Base-by-base conservation (phyloP, 176 grass and related monocot species). In the Aegilops bicornis region DNA sequence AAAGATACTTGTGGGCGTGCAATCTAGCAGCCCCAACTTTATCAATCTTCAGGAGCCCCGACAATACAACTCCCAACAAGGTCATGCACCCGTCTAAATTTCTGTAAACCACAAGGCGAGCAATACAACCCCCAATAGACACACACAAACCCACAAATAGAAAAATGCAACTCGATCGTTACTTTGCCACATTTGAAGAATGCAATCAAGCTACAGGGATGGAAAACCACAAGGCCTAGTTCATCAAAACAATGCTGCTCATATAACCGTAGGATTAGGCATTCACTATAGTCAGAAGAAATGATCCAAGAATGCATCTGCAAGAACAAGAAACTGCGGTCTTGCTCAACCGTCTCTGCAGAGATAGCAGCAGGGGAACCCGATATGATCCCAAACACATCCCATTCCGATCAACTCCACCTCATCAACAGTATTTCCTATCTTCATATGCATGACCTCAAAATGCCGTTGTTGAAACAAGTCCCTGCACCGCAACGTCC, bases 251-350 rank as follows among this genome's bases (percentile, higher is more conserved):
- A 82, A 77, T 76, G 64, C 37, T 84, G 65, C 81, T 87, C 35
- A 69, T 61, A 54, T 87, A 80, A 76, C 61, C 76, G 80, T 80
- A 61, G 76, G 47, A 87, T 87, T 22, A 73, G 68, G 27, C 35
- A 71, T 19, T 74, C 59, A 36, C 43, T 84, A 68, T 76, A 87
- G 48, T 80, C 68, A 80, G 25, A 79, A 87, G 75, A 72, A 50
- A 84, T 79, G 60, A 59, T 67, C 20, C 85, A 84, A 84, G 33
- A 87, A 90, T 84, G 84, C 77, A 89, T 81, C 69, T 47, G 48
- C 68, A 60, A 87, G 12, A 87, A 69, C 47, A 37, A 33, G 25
- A 56, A 65, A 20, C 58, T 64, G 70, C 7, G 69, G 68, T 59
- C 82, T 73, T 43, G 13, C 73, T 64, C 24, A 73, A 33, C 54